Percentiles rank a stretch among this genome's conserved stretches.
Evolutionary conservation across 2,329 filamentous ascomycete genomes (phyloP).

Genomic region (Daldinia eschscholtzii): DNA sequence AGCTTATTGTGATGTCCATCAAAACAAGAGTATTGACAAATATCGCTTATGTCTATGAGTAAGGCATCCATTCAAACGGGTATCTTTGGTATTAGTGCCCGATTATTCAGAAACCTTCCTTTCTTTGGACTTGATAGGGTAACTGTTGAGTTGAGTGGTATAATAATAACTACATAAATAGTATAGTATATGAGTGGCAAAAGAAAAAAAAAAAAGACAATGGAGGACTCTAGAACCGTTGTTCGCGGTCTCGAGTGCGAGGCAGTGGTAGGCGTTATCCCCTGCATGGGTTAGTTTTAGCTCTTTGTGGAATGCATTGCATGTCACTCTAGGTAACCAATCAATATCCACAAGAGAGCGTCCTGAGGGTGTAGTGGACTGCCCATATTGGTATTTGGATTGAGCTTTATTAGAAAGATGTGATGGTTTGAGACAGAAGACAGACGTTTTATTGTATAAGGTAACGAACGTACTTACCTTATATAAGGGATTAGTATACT

Average conservation of each 20-base stretch:
- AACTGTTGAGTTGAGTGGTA: not conserved
- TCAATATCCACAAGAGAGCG: not conserved
- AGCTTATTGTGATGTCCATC: constrained; percentile 6
- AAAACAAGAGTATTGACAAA: constrained; percentile 7
- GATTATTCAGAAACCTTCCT: not conserved
- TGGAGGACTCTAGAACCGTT: constrained; percentile 3
- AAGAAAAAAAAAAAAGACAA: not conserved
- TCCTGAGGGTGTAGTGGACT: constrained; percentile 1
- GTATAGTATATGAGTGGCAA: not conserved
- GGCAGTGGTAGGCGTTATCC: constrained; percentile 13
- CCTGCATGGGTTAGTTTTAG: constrained; percentile 29
- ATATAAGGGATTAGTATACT: not conserved
- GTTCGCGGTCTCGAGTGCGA: constrained; percentile 11
- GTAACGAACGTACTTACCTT: not conserved
- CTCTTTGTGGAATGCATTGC: constrained; percentile 22
- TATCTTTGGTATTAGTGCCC: not conserved
- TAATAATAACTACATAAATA: too few relatives aligned
- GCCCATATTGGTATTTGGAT: not conserved
- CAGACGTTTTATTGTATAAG: not conserved
- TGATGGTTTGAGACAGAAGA: constrained; percentile 9
- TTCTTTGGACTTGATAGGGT: not conserved
- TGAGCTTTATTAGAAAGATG: not conserved
- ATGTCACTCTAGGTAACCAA: constrained; percentile 3
- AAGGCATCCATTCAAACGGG: not conserved
- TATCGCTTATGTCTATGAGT: not conserved